Conservation (phyloP, 2,329 filamentous ascomycete species). For the Phialophora macrospora region DNA sequence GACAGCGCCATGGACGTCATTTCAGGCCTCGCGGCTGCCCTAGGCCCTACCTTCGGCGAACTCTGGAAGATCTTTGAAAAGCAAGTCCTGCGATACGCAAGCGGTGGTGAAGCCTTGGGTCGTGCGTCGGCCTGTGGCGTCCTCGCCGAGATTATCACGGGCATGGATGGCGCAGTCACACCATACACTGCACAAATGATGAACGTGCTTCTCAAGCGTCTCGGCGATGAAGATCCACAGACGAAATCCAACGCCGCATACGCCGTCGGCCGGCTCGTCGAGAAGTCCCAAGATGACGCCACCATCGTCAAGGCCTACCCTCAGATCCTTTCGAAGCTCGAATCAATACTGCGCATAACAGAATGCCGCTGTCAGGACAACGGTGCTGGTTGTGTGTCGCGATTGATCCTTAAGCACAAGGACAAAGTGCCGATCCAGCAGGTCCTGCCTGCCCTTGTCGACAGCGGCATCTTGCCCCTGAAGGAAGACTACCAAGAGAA, state of each 20-base stretch:
- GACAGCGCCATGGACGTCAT: constrained; percentile 93
- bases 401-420: constrained; percentile 91
- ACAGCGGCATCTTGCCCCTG: constrained; percentile 70
- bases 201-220: constrained; percentile 80
- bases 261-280: constrained; percentile 81
- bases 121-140: constrained; percentile 88
- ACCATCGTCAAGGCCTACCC: constrained; percentile 76
- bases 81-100: constrained; percentile 83
- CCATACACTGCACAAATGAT: constrained; percentile 78
- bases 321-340: constrained; percentile 80
- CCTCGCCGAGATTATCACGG: constrained; percentile 85
- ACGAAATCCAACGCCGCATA: constrained; percentile 96
- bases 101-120: constrained; percentile 83
- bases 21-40: constrained; percentile 78
- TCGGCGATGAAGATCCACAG: constrained; percentile 87
- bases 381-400: constrained; percentile 84
- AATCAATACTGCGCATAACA: constrained; percentile 77
- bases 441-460: constrained; percentile 79
- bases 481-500: constrained; percentile 97
- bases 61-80: constrained; percentile 97
- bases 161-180: constrained; percentile 80
- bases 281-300: constrained; percentile 75
- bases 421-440: constrained; percentile 78
- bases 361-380: constrained; percentile 89
- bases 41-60: constrained; percentile 80